These are phyloP conservation scores for Verticillium alfalfae DNA, from an alignment of 2,329 filamentous ascomycete species.

Conservation along the genomic window DNA sequence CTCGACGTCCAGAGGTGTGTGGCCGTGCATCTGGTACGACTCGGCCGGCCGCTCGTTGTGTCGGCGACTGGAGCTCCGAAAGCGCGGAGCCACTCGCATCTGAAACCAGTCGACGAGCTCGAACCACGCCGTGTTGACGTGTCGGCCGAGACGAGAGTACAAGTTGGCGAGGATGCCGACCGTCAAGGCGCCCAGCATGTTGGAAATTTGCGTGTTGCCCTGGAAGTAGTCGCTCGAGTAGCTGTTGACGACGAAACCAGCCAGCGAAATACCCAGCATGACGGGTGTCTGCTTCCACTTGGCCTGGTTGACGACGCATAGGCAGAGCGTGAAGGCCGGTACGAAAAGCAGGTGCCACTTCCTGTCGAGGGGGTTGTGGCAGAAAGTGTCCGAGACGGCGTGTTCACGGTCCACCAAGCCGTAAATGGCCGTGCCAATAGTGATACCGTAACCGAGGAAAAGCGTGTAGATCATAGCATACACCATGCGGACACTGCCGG, in stretches of 20 bases:
- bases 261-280: slow-evolving; percentile 69
- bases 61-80: slow-evolving; percentile 17
- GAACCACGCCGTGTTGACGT: slow-evolving; percentile 49
- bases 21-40: slow-evolving; percentile 8
- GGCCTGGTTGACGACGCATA: slow-evolving; percentile 75
- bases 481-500: slow-evolving; percentile 63
- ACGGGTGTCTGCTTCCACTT: slow-evolving; percentile 73
- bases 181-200: slow-evolving; percentile 69
- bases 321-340: slow-evolving; percentile 60
- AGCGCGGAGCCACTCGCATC: slow-evolving; percentile 33
- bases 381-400: slow-evolving; percentile 33
- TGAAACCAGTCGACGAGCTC: slow-evolving; percentile 47
- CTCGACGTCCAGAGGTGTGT: slow-evolving; percentile 3
- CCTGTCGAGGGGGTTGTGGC: slow-evolving; percentile 34
- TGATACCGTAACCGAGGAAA: slow-evolving; percentile 62
- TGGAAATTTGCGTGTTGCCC: slow-evolving; percentile 68
- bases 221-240: slow-evolving; percentile 63
- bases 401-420: slow-evolving; percentile 47
- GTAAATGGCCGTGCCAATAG: slow-evolving; percentile 55
- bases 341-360: slow-evolving; percentile 55
- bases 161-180: slow-evolving; percentile 75
- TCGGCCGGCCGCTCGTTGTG: slow-evolving; percentile 17
- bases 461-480: slow-evolving; percentile 66
- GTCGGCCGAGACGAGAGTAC: slow-evolving; percentile 63
- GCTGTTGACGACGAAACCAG: slow-evolving; percentile 71